phyloP scores from a whole-genome alignment of 805 yeast genomes.

The Candida dendrica region DNA sequence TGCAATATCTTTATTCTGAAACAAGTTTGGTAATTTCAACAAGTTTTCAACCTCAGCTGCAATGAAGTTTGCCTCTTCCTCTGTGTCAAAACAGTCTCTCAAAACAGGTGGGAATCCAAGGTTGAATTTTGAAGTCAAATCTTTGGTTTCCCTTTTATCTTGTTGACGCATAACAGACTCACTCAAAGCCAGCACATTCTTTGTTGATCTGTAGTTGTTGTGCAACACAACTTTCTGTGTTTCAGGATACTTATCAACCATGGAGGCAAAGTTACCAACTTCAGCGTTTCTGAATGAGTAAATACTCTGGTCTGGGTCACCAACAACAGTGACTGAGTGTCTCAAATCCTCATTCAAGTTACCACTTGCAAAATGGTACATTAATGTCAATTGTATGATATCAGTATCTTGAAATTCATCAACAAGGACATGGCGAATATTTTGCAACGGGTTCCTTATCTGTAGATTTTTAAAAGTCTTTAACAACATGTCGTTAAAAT shows the following conservation, averaged over 20 bases:
- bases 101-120: constrained; percentile 41
- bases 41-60: constrained; percentile 48
- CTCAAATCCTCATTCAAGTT: constrained; percentile 24
- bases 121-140: constrained; percentile 39
- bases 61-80: constrained; percentile 52
- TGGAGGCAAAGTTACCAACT: constrained; percentile 51
- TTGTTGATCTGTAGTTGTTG: constrained; percentile 78
- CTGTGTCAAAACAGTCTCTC: constrained; percentile 30
- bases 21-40: constrained; percentile 35
- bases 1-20: constrained; percentile 57
- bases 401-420: constrained; percentile 97
- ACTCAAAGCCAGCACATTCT: constrained; percentile 55
- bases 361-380: constrained; percentile 42
- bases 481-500: constrained; percentile 79
- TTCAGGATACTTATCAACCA: constrained; percentile 36
- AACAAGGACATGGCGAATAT: constrained; percentile 64
- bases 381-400: constrained; percentile 61
- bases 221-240: constrained; percentile 36
- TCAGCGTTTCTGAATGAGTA: constrained; percentile 84
- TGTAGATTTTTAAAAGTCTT: constrained; percentile 30
- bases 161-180: constrained; percentile 62
- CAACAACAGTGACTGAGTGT: constrained; percentile 76
- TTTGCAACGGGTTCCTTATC: constrained; percentile 8
- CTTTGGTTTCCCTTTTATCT: constrained; percentile 33
- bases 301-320: constrained; percentile 95